Evolutionary conservation across 495 filamentous ascomycete genomes (phyloP).

Genomic region (Rostrohypoxylon terebratum): DNA sequence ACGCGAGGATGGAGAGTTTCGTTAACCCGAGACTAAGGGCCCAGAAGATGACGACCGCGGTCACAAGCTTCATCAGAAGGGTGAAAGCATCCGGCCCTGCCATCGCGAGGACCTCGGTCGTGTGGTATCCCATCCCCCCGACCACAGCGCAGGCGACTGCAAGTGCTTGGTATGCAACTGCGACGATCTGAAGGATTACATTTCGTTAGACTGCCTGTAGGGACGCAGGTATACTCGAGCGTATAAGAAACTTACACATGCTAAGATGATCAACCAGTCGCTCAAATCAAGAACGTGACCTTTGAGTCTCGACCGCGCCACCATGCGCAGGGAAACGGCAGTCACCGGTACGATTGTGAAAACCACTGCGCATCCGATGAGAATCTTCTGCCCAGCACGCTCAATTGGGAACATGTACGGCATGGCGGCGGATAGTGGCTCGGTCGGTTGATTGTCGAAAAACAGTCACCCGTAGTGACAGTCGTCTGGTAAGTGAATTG

Average conservation of each 20-base stretch:
- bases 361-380: conserved; percentile 5
- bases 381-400: neutral
- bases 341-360: conserved; percentile 5
- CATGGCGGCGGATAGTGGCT: neutral
- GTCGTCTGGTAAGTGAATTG: neutral
- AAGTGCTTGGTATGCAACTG: conserved; percentile 1
- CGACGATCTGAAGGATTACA: conserved; percentile 7
- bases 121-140: conserved; percentile 7
- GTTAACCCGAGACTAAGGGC: conserved; percentile 1
- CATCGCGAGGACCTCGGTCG: conserved; percentile 6
- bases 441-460: neutral
- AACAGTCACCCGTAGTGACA: neutral
- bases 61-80: neutral
- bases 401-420: conserved; percentile 7
- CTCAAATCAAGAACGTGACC: conserved; percentile 1
- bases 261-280: conserved; percentile 2
- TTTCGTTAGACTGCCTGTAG: neutral
- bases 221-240: conserved; percentile 5
- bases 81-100: neutral
- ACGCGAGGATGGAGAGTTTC: conserved; percentile 6
- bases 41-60: neutral
- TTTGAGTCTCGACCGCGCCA: conserved; percentile 2
- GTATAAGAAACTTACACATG: conserved; percentile 10
- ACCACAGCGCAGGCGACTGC: conserved; percentile 9
- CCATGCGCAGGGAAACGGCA: conserved; percentile 4